phyloP scores from a whole-genome alignment of 495 filamentous ascomycete genomes.

The Xylaria curta region DNA sequence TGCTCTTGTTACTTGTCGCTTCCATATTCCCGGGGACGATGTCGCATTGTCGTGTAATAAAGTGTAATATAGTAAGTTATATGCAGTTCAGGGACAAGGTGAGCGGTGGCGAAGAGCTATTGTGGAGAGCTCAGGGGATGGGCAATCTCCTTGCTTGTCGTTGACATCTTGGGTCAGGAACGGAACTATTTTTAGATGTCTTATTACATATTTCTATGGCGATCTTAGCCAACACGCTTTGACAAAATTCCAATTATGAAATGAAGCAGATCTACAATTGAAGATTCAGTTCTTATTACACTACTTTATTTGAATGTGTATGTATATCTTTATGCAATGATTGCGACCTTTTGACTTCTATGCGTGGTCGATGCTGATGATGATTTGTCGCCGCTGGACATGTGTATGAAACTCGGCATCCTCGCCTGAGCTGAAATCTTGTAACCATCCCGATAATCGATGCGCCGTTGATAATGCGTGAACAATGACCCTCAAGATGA shows the following conservation, averaged over 20 bases:
- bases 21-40: neutral
- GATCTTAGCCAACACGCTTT: neutral
- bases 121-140: neutral
- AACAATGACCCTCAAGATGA: too few species aligned
- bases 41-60: neutral
- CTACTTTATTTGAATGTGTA: neutral
- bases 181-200: slow-evolving; percentile 17
- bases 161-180: neutral
- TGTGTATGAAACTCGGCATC: neutral
- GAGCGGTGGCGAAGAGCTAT: neutral
- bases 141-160: neutral
- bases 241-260: neutral
- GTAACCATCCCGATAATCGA: neutral
- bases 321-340: neutral
- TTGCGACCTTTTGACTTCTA: neutral
- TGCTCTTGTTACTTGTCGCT: neutral
- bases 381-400: neutral
- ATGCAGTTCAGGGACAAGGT: neutral
- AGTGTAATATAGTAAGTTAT: neutral
- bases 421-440: neutral
- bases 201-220: neutral
- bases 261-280: neutral
- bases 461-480: slow-evolving; percentile 1
- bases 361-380: neutral
- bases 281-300: slow-evolving; percentile 4